Evolutionary conservation across 129 eudicot species (phyloP), one percentile per base, ranked within the genome.

Genomic region (Kitagawia praeruptora): DNA sequence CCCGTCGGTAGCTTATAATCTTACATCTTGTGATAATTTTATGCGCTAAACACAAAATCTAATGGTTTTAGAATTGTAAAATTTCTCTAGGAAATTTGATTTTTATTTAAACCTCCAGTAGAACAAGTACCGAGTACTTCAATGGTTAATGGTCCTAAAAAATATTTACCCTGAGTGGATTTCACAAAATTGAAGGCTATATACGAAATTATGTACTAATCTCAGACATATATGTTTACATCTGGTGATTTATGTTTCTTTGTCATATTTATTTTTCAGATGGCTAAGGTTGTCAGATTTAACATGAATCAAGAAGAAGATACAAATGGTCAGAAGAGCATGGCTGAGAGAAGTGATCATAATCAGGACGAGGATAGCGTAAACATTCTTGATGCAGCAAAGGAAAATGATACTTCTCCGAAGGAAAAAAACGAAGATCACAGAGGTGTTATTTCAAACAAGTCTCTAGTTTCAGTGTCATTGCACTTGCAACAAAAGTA

Each of bases 401-500:
- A 66, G 41, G 34, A 67, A 49, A 71, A 5, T 18, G 58, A 34
- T 18, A 38, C 38, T 25, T 39, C 44, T 72, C 25, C 77, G 56
- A 80, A 64, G 79, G 70, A 53, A 53, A 47, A 14, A 81, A 78
- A 9, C 3, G 13, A 48, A 81, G 15, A 81, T 31, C 39, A 37
- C 5, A 28, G 69, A 76, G 83, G 83, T 76, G 58, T 72, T 40
- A 70, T 47, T 81, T 77, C 54, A 56, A 74, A 75, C 74, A 78
- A 81, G 71, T 74, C 83, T 27, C 45, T 75, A 41, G 79, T 81
- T 78, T 79, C 83, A 38, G 78, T 85, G 51, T 81, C 82, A 28
- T 54, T 79, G 82, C 82, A 15, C 72, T 25, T 86, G 80, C 86
- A 72, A 72, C 63, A 58, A 56, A 74, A 78, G 49, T 46, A 58